These are phyloP conservation scores for Termitomyces sp. DNA, from an alignment of 768 basidiomycete species.

Conservation along the genomic window DNA sequence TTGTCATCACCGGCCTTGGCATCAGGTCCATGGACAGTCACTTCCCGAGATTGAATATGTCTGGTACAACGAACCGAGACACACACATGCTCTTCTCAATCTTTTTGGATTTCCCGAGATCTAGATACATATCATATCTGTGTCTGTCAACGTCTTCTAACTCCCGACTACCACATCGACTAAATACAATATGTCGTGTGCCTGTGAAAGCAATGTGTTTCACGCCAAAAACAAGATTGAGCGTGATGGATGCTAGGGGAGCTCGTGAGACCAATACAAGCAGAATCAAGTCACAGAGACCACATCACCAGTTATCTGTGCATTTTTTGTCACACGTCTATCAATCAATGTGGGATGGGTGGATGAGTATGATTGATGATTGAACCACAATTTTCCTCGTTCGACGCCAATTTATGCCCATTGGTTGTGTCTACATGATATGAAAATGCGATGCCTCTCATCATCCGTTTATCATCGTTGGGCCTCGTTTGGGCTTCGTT, in stretches of 20 bases:
- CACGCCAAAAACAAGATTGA: neutral
- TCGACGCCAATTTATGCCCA: neutral
- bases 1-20: neutral
- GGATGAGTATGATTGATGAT: neutral
- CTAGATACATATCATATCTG: neutral
- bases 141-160: neutral
- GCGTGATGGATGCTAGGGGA: neutral
- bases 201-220: neutral
- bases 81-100: neutral
- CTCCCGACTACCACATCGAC: neutral
- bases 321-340: neutral
- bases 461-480: neutral
- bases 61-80: neutral
- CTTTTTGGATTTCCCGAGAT: neutral
- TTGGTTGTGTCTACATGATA: neutral
- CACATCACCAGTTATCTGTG: neutral
- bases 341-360: neutral
- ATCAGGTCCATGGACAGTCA: neutral
- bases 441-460: neutral
- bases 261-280: neutral
- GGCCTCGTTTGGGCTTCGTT: neutral
- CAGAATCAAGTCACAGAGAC: neutral
- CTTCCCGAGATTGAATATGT: neutral
- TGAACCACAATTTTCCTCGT: neutral
- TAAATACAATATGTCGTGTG: neutral